Evolutionary conservation across 2,329 filamentous ascomycete species (phyloP), one percentile per base, ranked within the genome.

Genomic region (Tricladium varicosporioides): DNA sequence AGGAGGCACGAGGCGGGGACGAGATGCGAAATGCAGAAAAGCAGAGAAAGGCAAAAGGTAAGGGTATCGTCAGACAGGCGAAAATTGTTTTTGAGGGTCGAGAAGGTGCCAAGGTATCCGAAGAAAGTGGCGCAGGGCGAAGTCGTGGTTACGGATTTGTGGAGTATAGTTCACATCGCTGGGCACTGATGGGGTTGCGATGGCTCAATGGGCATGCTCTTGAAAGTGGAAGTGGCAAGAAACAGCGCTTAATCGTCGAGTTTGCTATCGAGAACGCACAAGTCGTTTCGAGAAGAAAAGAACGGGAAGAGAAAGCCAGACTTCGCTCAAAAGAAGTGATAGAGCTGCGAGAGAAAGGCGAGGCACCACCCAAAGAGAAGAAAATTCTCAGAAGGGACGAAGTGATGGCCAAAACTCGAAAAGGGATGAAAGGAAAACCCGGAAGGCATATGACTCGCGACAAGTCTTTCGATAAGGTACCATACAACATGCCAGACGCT

Each of bases 261-360:
- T 99, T 99, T 71, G 92, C 94, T 16, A 96, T 99, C 71, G 94
- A 99, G 75, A 99, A 99, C 67, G 92, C 91, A 1, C 92, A 97
- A 69, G 94, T 99, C 1, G 88, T 99, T n/a, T 83, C 87, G 64
- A 82, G 94, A 62, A 82, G 95, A 54, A 83, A 79, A 59, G 84
- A 86, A 60, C 77, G 77, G 49, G 87, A 91, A 69, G 72, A 75
- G 51, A 84, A 84, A 62, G 75, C 79, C 4, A 72, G 78, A 44
- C 73, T 78, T 60, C 63, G 70, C 40, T 66, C 63, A 8, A 65
- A 70, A 55, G 70, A 73, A 52, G 67, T 72, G 18, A 56, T 70
- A 8, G 70, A 67, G 16, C 65, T 68, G 16, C 66, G 69, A 8
- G 68, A 68, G 52, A 69, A 66, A 31, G 66, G 67, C 5, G 67